Evolutionary conservation across 2,329 filamentous ascomycete genomes (phyloP).

Genomic region (Pyricularia sp.): DNA sequence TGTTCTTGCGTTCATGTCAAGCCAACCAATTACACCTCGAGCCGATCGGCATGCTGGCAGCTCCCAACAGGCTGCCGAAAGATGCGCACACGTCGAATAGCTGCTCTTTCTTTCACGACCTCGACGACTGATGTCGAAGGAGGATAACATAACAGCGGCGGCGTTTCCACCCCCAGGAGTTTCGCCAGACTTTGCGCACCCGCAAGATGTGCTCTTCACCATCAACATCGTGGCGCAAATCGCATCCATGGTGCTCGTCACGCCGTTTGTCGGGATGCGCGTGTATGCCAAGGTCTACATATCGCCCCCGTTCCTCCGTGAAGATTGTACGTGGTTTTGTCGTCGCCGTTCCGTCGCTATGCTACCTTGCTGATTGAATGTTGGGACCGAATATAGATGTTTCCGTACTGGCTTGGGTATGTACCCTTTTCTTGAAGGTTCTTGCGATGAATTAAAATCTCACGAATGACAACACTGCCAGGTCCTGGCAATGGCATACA

Average conservation of each 20-base stretch:
- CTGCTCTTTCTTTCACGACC: background rate
- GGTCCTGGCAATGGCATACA: background rate
- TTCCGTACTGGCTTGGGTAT: background rate
- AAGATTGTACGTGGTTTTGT: background rate
- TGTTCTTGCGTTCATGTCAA: too few species aligned
- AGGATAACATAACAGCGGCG: background rate
- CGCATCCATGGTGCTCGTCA: background rate
- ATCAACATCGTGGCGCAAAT: background rate
- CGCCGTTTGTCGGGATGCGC: background rate
- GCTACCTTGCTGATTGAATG: background rate
- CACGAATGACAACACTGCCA: background rate
- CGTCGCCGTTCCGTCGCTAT: background rate
- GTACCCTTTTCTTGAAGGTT: background rate
- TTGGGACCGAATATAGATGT: background rate
- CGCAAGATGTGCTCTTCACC: slow-evolving; percentile 1
- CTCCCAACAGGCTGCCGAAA: too few species aligned
- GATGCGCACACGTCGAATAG: too few species aligned
- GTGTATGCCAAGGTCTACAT: background rate
- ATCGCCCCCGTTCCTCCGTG: background rate
- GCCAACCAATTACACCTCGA: too few species aligned
- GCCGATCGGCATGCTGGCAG: too few species aligned
- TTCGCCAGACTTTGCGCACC: background rate
- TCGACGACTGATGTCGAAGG: background rate
- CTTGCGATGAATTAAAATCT: background rate
- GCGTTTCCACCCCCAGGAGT: background rate